Evolutionary conservation across 176 grass and related monocot species (phyloP).

Genomic region (Oryza glumipatula): DNA sequence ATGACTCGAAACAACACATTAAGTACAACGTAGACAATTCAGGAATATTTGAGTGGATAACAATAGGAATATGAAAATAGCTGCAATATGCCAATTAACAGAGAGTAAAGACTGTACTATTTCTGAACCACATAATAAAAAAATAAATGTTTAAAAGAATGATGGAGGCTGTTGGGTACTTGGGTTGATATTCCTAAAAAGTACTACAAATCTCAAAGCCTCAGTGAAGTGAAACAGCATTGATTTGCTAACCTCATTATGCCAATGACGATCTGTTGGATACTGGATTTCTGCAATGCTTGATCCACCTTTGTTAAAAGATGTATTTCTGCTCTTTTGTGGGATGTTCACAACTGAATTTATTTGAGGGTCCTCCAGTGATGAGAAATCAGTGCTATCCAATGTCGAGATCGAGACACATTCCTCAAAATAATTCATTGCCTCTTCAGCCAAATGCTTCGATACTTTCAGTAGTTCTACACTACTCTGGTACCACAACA

Average conservation of each 20-base stretch:
- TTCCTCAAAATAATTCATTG: slow-evolving; percentile 97
- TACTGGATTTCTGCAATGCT: slow-evolving; percentile 49
- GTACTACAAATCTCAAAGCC: not conserved
- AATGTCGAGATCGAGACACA: slow-evolving; percentile 88
- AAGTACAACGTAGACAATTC: not conserved
- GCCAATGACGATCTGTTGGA: slow-evolving; percentile 19
- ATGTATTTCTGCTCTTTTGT: slow-evolving; percentile 57
- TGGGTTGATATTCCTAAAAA: not conserved
- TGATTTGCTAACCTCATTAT: slow-evolving; percentile 54
- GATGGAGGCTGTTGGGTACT: not conserved
- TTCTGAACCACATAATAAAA: not conserved
- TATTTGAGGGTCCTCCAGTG: slow-evolving; percentile 62
- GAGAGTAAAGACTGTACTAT: not conserved
- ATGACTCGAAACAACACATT: not conserved
- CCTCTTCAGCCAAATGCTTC: slow-evolving; percentile 85
- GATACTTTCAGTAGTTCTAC: slow-evolving; percentile 61
- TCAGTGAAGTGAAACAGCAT: not conserved
- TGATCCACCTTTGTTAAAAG: slow-evolving; percentile 52
- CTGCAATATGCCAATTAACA: not conserved
- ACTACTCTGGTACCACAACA: slow-evolving; percentile 27
- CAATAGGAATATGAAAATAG: not conserved
- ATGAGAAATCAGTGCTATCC: slow-evolving; percentile 88
- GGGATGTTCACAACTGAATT: slow-evolving; percentile 42
- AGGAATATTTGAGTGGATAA: not conserved
- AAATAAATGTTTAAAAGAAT: not conserved